Conservation (phyloP, 495 filamentous ascomycete genomes). For the Arthonia radiata region DNA sequence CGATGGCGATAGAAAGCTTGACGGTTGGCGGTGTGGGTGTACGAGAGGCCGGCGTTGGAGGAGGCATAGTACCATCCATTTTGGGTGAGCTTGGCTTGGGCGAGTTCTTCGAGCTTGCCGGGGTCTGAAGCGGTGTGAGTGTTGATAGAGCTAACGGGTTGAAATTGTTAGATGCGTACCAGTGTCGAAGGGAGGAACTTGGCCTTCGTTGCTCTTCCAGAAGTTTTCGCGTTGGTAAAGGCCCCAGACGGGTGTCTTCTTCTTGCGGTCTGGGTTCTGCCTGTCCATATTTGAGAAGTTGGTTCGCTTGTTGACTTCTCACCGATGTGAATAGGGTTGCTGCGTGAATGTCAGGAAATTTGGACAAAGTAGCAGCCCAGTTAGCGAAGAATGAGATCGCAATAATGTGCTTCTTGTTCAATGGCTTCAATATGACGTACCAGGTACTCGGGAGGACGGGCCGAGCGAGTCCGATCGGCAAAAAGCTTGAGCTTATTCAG, state of each 20-base stretch:
- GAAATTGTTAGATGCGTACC: conserved; percentile 3
- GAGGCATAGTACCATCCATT: conserved; percentile 36
- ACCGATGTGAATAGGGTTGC: too few relatives aligned
- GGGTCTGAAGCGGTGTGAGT: conserved; percentile 18
- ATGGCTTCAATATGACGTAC: too few relatives aligned
- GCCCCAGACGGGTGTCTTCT: conserved; percentile 32
- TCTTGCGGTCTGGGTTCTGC: conserved; percentile 28
- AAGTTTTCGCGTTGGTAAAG: conserved; percentile 39
- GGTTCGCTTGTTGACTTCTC: too few relatives aligned
- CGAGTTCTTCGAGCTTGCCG: conserved; percentile 29
- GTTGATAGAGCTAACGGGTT: not conserved
- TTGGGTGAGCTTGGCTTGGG: conserved; percentile 27
- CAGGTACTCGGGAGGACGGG: too few relatives aligned
- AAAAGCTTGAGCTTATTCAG: too few relatives aligned
- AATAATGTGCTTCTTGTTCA: too few relatives aligned
- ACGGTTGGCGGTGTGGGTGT: conserved; percentile 40
- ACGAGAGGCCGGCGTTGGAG: conserved; percentile 38
- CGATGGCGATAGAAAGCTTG: conserved; percentile 44
- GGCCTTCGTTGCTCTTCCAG: conserved; percentile 29
- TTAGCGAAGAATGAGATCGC: too few relatives aligned
- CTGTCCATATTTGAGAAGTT: too few relatives aligned
- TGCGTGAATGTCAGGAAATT: too few relatives aligned
- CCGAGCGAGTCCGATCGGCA: too few relatives aligned
- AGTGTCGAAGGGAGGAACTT: conserved; percentile 31
- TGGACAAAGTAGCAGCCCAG: too few relatives aligned